Evolutionary conservation across 345 rosid genomes (phyloP).

Genomic region (Boechera retrofracta): DNA sequence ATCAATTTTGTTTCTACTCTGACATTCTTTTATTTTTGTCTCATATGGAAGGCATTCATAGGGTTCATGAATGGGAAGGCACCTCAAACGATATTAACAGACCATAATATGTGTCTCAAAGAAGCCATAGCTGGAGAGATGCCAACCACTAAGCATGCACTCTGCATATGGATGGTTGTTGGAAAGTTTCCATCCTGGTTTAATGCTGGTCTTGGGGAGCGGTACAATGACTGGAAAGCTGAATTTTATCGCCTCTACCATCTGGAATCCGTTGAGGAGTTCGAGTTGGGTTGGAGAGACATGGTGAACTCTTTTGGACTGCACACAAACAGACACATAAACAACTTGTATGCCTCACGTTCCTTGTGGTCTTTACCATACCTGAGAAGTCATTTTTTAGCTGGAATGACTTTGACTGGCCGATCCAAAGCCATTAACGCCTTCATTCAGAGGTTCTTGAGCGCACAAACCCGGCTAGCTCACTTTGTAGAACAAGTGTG

Average conservation of each 20-base stretch:
- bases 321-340: conserved; percentile 82
- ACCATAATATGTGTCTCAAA: conserved; percentile 91
- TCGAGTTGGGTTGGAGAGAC: conserved; percentile 91
- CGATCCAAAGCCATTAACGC: conserved; percentile 86
- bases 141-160: conserved; percentile 86
- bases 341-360: conserved; percentile 71
- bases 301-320: conserved; percentile 86
- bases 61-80: conserved; percentile 92
- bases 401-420: conserved; percentile 78
- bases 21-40: conserved; percentile 38
- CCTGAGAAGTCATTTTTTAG: conserved; percentile 85
- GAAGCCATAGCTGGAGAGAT: conserved; percentile 90
- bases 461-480: conserved; percentile 88
- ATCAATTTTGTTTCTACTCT: conserved; percentile 7
- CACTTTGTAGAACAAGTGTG: conserved; percentile 92
- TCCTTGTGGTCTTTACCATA: conserved; percentile 86
- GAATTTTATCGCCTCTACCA: conserved; percentile 88
- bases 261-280: conserved; percentile 79
- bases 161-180: conserved; percentile 96
- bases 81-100: conserved; percentile 88
- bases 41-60: conserved; percentile 63
- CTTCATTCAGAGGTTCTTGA: conserved; percentile 90
- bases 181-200: conserved; percentile 97
- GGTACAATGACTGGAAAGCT: conserved; percentile 92
- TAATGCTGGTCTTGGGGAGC: conserved; percentile 90